Evolutionary conservation across 148 eudicot genomes (phyloP).

Genomic region (Chenopodium quinoa): DNA sequence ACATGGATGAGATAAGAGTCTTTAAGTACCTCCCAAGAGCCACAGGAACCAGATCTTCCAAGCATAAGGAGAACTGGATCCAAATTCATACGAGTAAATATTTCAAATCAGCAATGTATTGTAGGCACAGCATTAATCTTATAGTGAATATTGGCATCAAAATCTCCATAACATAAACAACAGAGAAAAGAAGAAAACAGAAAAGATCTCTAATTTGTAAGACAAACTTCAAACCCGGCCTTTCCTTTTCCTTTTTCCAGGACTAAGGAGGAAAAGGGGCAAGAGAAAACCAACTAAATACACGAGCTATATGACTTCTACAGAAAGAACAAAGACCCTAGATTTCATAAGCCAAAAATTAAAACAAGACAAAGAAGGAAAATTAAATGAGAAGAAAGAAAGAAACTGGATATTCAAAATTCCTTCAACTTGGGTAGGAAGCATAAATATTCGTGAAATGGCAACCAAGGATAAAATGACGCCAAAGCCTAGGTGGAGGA

Average conservation of each 20-base stretch:
- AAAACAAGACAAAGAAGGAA: background rate
- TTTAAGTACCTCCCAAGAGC: slow-evolving; percentile 85
- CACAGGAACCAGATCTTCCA: slow-evolving; percentile 95
- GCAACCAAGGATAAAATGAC: background rate
- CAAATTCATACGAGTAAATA: background rate
- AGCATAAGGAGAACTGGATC: slow-evolving; percentile 91
- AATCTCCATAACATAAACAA: background rate
- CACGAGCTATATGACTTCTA: background rate
- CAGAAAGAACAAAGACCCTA: background rate
- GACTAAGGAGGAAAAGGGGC: background rate
- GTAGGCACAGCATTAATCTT: background rate
- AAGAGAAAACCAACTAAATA: background rate
- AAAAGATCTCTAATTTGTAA: background rate
- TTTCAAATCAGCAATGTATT: background rate
- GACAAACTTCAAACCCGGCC: background rate
- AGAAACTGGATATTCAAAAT: background rate
- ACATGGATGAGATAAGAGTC: slow-evolving; percentile 62
- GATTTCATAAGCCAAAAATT: background rate
- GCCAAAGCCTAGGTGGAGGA: background rate
- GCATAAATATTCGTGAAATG: background rate
- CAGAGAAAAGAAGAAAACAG: background rate
- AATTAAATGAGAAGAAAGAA: background rate
- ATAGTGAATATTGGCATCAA: background rate
- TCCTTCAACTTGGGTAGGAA: background rate
- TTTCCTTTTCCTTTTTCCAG: background rate